Evolutionary conservation across 2,329 filamentous ascomycete genomes (phyloP), one percentile per base, ranked within the genome.

Genomic region (Sporothrix sp.): DNA sequence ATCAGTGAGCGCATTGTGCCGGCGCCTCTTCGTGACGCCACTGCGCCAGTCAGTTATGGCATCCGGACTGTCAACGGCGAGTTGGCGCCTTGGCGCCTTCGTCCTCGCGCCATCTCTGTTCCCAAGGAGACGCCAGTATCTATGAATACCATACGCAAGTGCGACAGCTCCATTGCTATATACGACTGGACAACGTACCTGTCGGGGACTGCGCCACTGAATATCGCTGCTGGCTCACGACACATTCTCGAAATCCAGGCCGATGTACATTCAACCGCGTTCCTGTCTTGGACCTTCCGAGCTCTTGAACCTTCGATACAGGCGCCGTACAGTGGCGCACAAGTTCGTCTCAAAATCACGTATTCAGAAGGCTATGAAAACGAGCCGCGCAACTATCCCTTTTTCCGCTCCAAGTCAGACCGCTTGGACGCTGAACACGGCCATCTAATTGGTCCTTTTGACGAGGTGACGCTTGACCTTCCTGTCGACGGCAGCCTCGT

Each of bases 11-110:
- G 59, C 10, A 46, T 59, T 4, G 20, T 47, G 18, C 48, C 52
- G 0, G 33, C 33, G 4, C 9, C 39, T 11, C 8, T 30, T 1
- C 14, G 20, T 1, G 23, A 50, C 3, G 2, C 42, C 1, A 46
- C 58, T 1, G 54, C 23, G 2, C 60, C 63, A 2, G 51, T 60
- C 1, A 36, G 52, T 2, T 66, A 66, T 53, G 57, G 59, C 3
- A 60, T 68, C 40, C 61, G 54, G 25, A 66, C 65, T 0, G 27
- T 63, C 21, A 68, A 69, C 53, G 68, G 68, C 1, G 66, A 69
- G 30, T 59, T 69, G 5, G 46, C 64, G 1, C 67, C 67, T 0
- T 71, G 68, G 68, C 57, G 62, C 25, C 52, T 71, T 3, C 59
- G 59, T 8, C 63, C 65, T n/a, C 63, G 68, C 1, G 50, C 54